Evolutionary conservation across 805 yeast genomes (phyloP).

Genomic region (Schizosaccharomyces cryophilus): DNA sequence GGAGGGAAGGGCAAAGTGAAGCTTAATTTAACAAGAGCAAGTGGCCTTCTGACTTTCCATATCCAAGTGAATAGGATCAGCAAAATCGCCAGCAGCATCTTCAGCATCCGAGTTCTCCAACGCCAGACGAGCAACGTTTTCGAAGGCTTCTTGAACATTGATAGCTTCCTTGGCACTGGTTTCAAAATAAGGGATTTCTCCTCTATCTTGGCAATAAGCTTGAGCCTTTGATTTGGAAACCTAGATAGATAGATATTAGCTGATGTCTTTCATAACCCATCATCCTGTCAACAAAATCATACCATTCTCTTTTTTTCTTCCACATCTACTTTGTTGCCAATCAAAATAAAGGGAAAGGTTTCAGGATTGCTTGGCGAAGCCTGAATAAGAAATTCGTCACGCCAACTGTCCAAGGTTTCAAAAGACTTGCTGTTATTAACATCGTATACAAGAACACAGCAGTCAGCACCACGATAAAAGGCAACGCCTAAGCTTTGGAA

Average conservation of each 20-base stretch:
- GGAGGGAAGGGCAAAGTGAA: not conserved
- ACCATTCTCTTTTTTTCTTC: slow-evolving; percentile 68
- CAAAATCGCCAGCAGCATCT: slow-evolving; percentile 77
- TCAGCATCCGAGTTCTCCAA: slow-evolving; percentile 82
- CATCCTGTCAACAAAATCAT: no score
- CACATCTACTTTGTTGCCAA: slow-evolving; percentile 86
- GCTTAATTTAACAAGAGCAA: slow-evolving; percentile 39
- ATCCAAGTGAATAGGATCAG: slow-evolving; percentile 88
- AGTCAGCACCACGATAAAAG: slow-evolving; percentile 91
- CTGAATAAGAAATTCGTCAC: slow-evolving; percentile 83
- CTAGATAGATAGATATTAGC: not conserved
- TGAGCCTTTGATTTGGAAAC: slow-evolving; percentile 32
- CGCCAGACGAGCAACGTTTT: slow-evolving; percentile 79
- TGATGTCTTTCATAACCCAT: not conserved
- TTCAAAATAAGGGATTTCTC: slow-evolving; percentile 79
- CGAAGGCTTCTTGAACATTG: slow-evolving; percentile 86
- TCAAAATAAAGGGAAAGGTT: slow-evolving; percentile 80
- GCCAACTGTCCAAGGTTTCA: slow-evolving; percentile 73
- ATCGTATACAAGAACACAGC: slow-evolving; percentile 87
- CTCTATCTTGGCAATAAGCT: slow-evolving; percentile 33
- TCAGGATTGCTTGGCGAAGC: slow-evolving; percentile 85
- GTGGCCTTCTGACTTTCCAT: slow-evolving; percentile 57
- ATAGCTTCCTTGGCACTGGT: slow-evolving; percentile 95
- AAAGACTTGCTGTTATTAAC: slow-evolving; percentile 86
- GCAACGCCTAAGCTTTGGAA: slow-evolving; percentile 94